Conservation (phyloP, 495 filamentous ascomycete genomes). For the Neurospora discreta region DNA sequence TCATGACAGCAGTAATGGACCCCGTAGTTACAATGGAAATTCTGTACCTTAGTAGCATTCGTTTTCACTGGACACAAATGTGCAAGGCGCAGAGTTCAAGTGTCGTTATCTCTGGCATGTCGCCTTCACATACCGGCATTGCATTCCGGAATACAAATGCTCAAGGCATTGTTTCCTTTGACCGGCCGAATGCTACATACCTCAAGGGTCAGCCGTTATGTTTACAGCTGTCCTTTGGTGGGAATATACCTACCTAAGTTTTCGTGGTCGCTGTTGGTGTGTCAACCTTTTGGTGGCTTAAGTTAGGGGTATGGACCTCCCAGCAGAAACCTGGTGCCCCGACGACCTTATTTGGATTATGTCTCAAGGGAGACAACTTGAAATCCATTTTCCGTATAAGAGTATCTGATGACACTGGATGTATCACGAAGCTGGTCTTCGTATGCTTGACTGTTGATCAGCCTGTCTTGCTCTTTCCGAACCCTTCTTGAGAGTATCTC, state of each 20-base stretch:
- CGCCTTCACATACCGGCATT: not conserved
- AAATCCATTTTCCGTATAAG: not conserved
- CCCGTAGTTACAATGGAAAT: too few relatives aligned
- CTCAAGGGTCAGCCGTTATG: fast-evolving
- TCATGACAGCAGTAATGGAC: not conserved
- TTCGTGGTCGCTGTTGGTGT: not conserved
- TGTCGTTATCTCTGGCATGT: too few relatives aligned
- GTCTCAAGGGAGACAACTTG: not conserved
- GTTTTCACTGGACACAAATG: too few relatives aligned
- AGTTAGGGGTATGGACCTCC: too few relatives aligned
- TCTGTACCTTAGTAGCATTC: too few relatives aligned
- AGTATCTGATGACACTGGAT: not conserved
- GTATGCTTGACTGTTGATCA: too few relatives aligned
- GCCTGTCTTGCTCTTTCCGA: too few relatives aligned
- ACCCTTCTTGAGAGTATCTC: too few relatives aligned
- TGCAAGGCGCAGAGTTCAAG: too few relatives aligned
- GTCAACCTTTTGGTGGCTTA: not conserved
- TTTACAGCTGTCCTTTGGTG: not conserved
- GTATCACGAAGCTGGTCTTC: too few relatives aligned
- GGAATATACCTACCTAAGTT: not conserved
- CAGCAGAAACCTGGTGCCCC: too few relatives aligned
- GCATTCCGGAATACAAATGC: not conserved
- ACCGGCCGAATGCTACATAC: not conserved
- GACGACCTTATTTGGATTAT: too few relatives aligned
- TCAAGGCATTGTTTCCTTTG: not conserved